phyloP scores from a whole-genome alignment of 2,329 filamentous ascomycete genomes.

The Drechslerella coelobrocha region DNA sequence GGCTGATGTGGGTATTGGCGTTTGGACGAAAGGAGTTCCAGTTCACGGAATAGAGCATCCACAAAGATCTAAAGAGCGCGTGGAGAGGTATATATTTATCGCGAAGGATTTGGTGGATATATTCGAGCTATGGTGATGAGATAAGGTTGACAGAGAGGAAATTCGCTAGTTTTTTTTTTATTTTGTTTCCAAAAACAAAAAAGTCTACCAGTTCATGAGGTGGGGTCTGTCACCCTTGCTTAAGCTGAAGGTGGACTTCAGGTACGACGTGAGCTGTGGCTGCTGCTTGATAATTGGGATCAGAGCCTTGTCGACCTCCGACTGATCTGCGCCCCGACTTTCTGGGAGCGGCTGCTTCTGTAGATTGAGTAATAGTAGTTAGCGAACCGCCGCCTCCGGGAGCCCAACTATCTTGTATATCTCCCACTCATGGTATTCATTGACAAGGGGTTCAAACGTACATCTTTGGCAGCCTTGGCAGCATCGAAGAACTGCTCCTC shows the following conservation, averaged over 20 bases:
- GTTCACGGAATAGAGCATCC: slow-evolving; percentile 30
- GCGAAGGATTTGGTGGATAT: slow-evolving; percentile 46
- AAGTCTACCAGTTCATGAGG: slow-evolving; percentile 96
- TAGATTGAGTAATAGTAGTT: slow-evolving; percentile 57
- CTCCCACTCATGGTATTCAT: background rate
- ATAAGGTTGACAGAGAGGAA: slow-evolving; percentile 40
- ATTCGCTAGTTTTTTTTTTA: slow-evolving; percentile 48
- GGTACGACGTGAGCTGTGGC: slow-evolving; percentile 90
- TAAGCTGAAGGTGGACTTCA: slow-evolving; percentile 94
- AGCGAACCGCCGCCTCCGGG: slow-evolving; percentile 54
- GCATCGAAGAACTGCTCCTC: slow-evolving; percentile 99
- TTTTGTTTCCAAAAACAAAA: slow-evolving; percentile 25
- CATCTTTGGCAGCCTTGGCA: slow-evolving; percentile 65
- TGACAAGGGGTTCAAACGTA: slow-evolving; percentile 10
- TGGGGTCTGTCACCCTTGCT: slow-evolving; percentile 99
- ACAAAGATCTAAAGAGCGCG: slow-evolving; percentile 38
- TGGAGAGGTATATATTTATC: slow-evolving; percentile 35
- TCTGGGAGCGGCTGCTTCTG: slow-evolving; percentile 97
- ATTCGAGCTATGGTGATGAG: slow-evolving; percentile 43
- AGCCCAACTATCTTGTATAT: slow-evolving; percentile 18
- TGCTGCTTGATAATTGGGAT: slow-evolving; percentile 98
- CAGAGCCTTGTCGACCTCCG: slow-evolving; percentile 96
- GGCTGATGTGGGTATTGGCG: slow-evolving; percentile 14
- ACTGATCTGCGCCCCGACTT: slow-evolving; percentile 94
- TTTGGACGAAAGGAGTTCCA: slow-evolving; percentile 22